These are phyloP conservation scores for Taphrina deformans DNA, from an alignment of 1,139 yeast species.

Conservation along the genomic window DNA sequence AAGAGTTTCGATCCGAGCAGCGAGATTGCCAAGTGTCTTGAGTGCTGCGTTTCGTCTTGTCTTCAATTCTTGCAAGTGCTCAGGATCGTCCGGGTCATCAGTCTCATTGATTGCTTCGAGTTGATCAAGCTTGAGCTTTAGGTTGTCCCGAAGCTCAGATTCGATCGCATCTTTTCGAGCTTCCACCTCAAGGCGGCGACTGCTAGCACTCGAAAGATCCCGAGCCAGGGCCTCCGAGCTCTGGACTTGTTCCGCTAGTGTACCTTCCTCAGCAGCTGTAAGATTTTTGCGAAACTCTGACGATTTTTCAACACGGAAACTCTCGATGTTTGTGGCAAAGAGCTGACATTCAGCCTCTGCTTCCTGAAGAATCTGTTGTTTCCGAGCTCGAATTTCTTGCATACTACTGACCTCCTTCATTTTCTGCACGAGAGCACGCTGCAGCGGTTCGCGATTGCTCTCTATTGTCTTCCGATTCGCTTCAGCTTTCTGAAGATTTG, in stretches of 20 bases:
- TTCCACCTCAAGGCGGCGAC: slow-evolving; percentile 54
- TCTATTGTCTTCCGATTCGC: slow-evolving; percentile 50
- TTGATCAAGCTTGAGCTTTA: slow-evolving; percentile 51
- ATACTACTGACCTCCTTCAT: slow-evolving; percentile 49
- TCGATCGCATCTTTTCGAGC: slow-evolving; percentile 54
- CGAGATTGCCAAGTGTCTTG: slow-evolving; percentile 45
- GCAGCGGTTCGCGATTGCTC: slow-evolving; percentile 52
- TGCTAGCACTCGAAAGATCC: slow-evolving; percentile 50
- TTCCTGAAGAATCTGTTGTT: slow-evolving; percentile 39
- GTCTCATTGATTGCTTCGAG: slow-evolving; percentile 36
- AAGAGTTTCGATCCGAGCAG: slow-evolving; percentile 42
- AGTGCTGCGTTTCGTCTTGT: slow-evolving; percentile 45
- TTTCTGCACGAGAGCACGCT: slow-evolving; percentile 50
- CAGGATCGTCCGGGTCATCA: slow-evolving; percentile 39
- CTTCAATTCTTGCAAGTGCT: slow-evolving; percentile 41
- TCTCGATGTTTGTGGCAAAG: slow-evolving; percentile 43
- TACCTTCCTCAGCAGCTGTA: slow-evolving; percentile 51
- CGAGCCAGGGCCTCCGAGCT: slow-evolving; percentile 47
- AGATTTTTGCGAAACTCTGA: slow-evolving; percentile 60
- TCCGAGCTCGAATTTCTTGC: slow-evolving; percentile 30
- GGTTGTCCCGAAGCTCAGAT: slow-evolving; percentile 61
- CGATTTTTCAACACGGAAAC: slow-evolving; percentile 55
- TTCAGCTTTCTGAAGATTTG: slow-evolving; percentile 53
- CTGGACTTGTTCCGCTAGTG: slow-evolving; percentile 50
- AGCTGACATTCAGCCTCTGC: slow-evolving; percentile 44